Percentiles rank a stretch among this genome's conserved stretches.
Evolutionary conservation across 2,329 filamentous ascomycete species (phyloP).

Genomic region (Hymenoscyphus albidus): DNA sequence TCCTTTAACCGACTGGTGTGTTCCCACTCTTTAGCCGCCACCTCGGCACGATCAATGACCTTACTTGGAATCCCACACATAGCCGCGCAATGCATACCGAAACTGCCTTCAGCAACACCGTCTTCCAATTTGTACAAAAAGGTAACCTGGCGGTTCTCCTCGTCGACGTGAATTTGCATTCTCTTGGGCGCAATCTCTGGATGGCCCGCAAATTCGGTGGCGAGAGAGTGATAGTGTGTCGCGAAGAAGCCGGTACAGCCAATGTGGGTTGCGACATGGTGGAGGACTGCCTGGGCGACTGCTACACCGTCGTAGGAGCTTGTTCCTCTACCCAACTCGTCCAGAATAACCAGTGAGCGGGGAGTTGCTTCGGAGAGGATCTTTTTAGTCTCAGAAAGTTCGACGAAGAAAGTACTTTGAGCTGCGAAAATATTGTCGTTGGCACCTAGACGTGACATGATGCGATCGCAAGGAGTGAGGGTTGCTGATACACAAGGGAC

Average conservation of each 20-base stretch:
- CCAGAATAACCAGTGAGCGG: slow-evolving; percentile 90
- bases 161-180: slow-evolving; percentile 95
- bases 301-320: slow-evolving; percentile 95
- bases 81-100: slow-evolving; percentile 97
- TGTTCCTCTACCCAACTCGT: slow-evolving; percentile 92
- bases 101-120: slow-evolving; percentile 92
- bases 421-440: slow-evolving; percentile 99
- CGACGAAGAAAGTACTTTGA: slow-evolving; percentile 97
- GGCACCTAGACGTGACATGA: slow-evolving; percentile 96
- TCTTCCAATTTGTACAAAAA: slow-evolving; percentile 94
- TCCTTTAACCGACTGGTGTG: slow-evolving; percentile 89
- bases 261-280: slow-evolving; percentile 89
- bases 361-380: slow-evolving; percentile 92
- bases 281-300: slow-evolving; percentile 93
- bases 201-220: slow-evolving; percentile 83
- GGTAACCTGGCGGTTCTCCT: slow-evolving; percentile 78
- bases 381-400: slow-evolving; percentile 96
- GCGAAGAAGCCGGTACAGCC: slow-evolving; percentile 96
- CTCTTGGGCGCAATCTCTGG: slow-evolving; percentile 81
- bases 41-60: slow-evolving; percentile 82
- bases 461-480: slow-evolving; percentile 88
- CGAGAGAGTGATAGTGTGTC: slow-evolving; percentile 93
- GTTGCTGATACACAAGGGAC: slow-evolving; percentile 78
- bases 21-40: slow-evolving; percentile 88
- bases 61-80: slow-evolving; percentile 91